A percentile compares a stretch with the other conserved stretches of the same genome.
Conservation (phyloP, 352 stramenopile species). For the Globisporangium spiculum region DNA sequence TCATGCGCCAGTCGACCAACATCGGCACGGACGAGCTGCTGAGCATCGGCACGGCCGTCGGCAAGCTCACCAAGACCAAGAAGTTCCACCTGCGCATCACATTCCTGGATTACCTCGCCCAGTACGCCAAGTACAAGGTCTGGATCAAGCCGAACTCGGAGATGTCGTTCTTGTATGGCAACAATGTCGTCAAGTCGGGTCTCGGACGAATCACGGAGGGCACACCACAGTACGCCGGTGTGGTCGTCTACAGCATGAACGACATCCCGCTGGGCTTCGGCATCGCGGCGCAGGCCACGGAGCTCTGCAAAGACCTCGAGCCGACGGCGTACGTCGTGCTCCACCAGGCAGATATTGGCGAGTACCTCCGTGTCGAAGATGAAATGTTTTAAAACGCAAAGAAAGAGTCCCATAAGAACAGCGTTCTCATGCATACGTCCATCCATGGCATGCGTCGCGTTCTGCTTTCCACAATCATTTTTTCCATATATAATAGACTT, state of each 20-base stretch:
- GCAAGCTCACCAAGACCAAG: constrained; percentile 98
- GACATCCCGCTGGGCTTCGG: constrained; percentile 98
- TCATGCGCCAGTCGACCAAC: constrained; percentile 96
- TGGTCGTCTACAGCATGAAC: constrained; percentile 99
- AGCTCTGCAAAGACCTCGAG: constrained; percentile 95
- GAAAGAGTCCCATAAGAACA: background rate
- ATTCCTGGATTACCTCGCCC: constrained; percentile 96
- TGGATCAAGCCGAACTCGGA: constrained; percentile 99
- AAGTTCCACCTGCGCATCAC: constrained; percentile 99
- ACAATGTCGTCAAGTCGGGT: constrained; percentile 98
- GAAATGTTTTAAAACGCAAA: constrained; percentile 91
- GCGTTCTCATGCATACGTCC: background rate
- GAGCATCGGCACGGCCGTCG: constrained; percentile 96
- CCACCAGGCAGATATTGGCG: constrained; percentile 98
- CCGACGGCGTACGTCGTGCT: constrained; percentile 97
- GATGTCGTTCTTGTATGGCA: constrained; percentile 99
- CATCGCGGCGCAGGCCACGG: constrained; percentile 94
- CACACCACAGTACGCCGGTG: constrained; percentile 97
- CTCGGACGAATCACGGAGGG: constrained; percentile 97
- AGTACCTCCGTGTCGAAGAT: constrained; percentile 98
- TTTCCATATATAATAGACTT: constrained; percentile 63
- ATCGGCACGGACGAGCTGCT: constrained; percentile 94
- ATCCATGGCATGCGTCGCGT: background rate
- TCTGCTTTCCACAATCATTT: constrained; percentile 8
- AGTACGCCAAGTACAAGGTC: constrained; percentile 99